These are phyloP conservation scores for Aspergillus unguis DNA, from an alignment of 2,329 filamentous ascomycete genomes.

Conservation along the genomic window DNA sequence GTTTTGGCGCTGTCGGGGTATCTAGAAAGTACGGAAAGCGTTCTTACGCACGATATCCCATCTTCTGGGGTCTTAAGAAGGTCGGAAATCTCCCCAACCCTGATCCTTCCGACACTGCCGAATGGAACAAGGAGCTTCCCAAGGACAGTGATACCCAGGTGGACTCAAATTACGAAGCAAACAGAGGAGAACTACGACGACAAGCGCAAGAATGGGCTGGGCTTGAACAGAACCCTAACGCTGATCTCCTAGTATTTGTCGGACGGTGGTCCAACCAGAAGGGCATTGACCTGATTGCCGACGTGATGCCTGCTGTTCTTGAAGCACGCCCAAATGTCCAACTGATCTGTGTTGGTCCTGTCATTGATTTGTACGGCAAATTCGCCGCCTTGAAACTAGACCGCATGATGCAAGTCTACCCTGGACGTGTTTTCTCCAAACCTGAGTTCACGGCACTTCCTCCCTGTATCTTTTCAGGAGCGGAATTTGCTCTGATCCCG, in stretches of 20 bases:
- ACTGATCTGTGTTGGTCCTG: slow-evolving; percentile 61
- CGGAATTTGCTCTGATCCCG: slow-evolving; percentile 66
- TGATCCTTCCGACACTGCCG: slow-evolving; percentile 62
- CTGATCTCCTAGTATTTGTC: slow-evolving; percentile 66
- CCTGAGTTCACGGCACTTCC: slow-evolving; percentile 65
- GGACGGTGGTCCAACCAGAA: slow-evolving; percentile 69
- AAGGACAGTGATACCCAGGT: slow-evolving; percentile 50
- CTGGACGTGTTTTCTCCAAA: slow-evolving; percentile 64
- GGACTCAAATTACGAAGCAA: slow-evolving; percentile 54
- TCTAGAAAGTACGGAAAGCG: slow-evolving; percentile 67
- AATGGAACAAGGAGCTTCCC: slow-evolving; percentile 55
- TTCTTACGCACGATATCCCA: slow-evolving; percentile 64
- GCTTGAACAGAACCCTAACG: slow-evolving; percentile 58
- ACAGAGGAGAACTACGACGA: slow-evolving; percentile 52
- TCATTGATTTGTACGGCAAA: slow-evolving; percentile 66
- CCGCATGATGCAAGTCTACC: slow-evolving; percentile 63
- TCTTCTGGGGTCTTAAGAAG: slow-evolving; percentile 64
- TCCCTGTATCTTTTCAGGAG: slow-evolving; percentile 65
- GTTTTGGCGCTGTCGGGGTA: slow-evolving; percentile 66
- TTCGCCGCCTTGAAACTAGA: slow-evolving; percentile 65
- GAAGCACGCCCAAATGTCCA: slow-evolving; percentile 60
- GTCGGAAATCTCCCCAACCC: slow-evolving; percentile 64
- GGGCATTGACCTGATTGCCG: slow-evolving; percentile 65
- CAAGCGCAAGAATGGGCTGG: slow-evolving; percentile 68
- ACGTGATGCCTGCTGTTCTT: slow-evolving; percentile 62